Evolutionary conservation across 768 basidiomycete species (phyloP).

Genomic region (Amanita rubescens): DNA sequence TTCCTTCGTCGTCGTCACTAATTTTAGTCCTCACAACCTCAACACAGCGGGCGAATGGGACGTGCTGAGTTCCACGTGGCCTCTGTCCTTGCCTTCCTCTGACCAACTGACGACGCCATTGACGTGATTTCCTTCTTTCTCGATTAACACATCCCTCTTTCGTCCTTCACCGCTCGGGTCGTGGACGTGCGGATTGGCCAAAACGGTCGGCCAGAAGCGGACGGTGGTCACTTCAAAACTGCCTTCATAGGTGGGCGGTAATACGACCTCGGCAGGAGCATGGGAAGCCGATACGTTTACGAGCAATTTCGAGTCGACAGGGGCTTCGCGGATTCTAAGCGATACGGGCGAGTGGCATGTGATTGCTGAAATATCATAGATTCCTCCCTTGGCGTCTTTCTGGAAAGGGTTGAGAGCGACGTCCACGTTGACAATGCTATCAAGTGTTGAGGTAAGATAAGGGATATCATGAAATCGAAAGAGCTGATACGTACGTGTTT

Average conservation of each 20-base stretch:
- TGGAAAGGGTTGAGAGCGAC: neutral
- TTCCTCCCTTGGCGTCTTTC: conserved; percentile 14
- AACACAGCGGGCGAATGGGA: conserved; percentile 5
- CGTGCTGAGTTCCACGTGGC: conserved; percentile 2
- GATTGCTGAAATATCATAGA: conserved; percentile 22
- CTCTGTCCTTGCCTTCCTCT: conserved; percentile 3
- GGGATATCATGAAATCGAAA: neutral
- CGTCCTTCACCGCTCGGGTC: conserved; percentile 8
- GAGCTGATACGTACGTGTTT: conserved; percentile 29
- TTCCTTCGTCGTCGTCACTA: neutral
- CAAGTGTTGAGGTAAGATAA: conserved; percentile 10
- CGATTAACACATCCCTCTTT: neutral
- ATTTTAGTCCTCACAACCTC: conserved; percentile 1
- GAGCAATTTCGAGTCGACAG: conserved; percentile 25
- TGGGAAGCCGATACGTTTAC: conserved; percentile 26
- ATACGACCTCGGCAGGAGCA: conserved; percentile 21
- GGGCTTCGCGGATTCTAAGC: conserved; percentile 24
- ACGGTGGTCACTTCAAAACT: conserved; percentile 17
- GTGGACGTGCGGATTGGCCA: neutral
- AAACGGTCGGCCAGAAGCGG: neutral
- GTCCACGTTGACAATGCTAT: neutral
- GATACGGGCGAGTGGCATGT: conserved; percentile 27
- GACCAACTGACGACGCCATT: conserved; percentile 9
- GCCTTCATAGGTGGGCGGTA: conserved; percentile 34
- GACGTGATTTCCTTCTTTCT: neutral